A percentile compares a stretch with the other conserved stretches of the same genome.
Evolutionary conservation across 73 alveolate species (phyloP).

Genomic region (Breviolum minutum): DNA sequence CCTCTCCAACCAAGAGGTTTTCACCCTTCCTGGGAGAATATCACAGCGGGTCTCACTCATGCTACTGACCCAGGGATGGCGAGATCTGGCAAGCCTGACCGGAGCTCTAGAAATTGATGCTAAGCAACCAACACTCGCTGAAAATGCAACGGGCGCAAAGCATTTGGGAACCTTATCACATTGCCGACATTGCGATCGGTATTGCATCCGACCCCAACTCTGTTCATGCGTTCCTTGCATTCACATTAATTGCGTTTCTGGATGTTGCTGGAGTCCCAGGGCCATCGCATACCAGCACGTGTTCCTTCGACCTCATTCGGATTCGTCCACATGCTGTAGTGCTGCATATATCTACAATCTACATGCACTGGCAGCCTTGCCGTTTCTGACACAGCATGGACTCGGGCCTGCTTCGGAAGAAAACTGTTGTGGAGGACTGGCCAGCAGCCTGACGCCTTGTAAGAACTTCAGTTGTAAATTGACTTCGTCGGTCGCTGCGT

Average conservation of each 20-base stretch:
- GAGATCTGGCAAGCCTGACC: no score
- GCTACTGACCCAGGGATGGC: no score
- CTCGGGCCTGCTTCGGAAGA: background rate
- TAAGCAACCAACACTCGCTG: background rate
- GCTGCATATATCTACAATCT: no score
- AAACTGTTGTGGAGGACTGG: slow-evolving; percentile 21
- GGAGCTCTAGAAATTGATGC: background rate
- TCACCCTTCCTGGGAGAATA: background rate
- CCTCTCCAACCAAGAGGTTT: background rate
- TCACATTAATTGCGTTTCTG: no score
- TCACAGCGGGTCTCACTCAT: no score
- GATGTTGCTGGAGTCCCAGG: background rate
- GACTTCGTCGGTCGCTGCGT: no score
- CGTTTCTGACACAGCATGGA: no score
- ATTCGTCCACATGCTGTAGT: no score
- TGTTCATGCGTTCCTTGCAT: no score
- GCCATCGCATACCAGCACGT: background rate
- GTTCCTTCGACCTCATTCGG: background rate
- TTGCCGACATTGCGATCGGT: background rate
- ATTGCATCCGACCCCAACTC: background rate
- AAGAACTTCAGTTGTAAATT: background rate
- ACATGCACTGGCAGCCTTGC: no score
- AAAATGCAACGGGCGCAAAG: slow-evolving; percentile 13
- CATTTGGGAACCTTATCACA: background rate
- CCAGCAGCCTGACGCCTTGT: slow-evolving; percentile 11